phyloP scores from a whole-genome alignment of 805 yeast genomes.

The Pichia eremophila region DNA sequence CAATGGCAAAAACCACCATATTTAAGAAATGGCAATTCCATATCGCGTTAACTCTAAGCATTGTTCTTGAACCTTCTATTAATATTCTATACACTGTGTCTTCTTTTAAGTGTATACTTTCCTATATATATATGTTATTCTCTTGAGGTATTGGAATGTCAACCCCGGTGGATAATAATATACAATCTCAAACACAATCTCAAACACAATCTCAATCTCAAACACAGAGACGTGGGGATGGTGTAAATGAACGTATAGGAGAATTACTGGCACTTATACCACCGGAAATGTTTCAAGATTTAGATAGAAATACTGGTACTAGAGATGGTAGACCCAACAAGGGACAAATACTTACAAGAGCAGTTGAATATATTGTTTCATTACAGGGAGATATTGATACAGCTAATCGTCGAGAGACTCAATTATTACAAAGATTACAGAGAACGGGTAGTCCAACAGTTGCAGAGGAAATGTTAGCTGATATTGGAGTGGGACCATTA shows the following conservation, averaged over 20 bases:
- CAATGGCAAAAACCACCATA: too few relatives aligned
- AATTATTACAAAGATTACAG: constrained; percentile 25
- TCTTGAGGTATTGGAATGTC: too few relatives aligned
- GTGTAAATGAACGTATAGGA: constrained; percentile 49
- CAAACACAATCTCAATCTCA: background rate
- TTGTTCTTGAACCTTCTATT: too few relatives aligned
- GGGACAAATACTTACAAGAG: constrained; percentile 69
- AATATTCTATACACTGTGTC: too few relatives aligned
- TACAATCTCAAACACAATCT: too few relatives aligned
- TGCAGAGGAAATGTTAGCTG: constrained; percentile 68
- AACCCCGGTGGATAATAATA: too few relatives aligned
- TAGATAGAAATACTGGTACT: constrained; percentile 51
- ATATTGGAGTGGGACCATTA: constrained; percentile 77
- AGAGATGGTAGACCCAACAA: constrained; percentile 80
- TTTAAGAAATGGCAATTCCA: too few relatives aligned
- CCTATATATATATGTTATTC: too few relatives aligned
- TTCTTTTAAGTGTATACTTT: too few relatives aligned
- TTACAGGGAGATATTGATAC: constrained; percentile 69
- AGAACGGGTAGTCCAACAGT: constrained; percentile 34
- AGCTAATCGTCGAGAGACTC: constrained; percentile 72
- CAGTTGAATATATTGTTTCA: constrained; percentile 61
- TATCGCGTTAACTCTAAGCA: too few relatives aligned
- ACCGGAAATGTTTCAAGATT: constrained; percentile 30
- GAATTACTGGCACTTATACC: constrained; percentile 32
- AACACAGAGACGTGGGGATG: constrained; percentile 41